Percentiles rank a stretch among this genome's conserved stretches.
Conservation (phyloP, 2,329 filamentous ascomycete species). For the Diplodia mutila region DNA sequence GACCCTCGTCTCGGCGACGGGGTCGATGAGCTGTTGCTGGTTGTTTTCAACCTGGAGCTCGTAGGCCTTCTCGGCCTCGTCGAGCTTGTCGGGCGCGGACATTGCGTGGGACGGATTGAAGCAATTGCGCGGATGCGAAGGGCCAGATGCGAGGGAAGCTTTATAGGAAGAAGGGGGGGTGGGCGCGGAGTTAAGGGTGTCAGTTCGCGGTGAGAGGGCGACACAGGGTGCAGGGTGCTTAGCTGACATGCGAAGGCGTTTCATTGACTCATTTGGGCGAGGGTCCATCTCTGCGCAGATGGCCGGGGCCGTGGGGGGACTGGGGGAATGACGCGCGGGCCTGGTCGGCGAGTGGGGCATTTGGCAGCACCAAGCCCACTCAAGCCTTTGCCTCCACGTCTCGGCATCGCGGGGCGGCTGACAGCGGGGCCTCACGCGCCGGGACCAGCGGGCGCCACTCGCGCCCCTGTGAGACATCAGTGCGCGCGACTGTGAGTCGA, state of each 20-base stretch:
- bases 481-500: not conserved
- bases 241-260: too few relatives aligned
- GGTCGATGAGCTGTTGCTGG: constrained; percentile 21
- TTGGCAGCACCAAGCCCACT: not conserved
- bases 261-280: too few relatives aligned
- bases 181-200: not conserved
- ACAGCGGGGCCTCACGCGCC: not conserved
- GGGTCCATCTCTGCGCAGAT: not conserved
- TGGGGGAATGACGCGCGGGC: not conserved
- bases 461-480: not conserved
- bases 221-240: not conserved
- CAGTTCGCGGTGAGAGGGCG: not conserved
- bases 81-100: constrained; percentile 10
- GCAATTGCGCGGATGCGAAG: too few relatives aligned
- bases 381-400: constrained; percentile 17
- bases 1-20: constrained; percentile 32
- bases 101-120: not conserved
- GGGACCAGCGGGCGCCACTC: not conserved
- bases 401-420: constrained; percentile 18
- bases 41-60: constrained; percentile 13
- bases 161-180: not conserved
- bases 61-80: constrained; percentile 21
- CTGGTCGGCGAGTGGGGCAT: not conserved
- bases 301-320: not conserved
- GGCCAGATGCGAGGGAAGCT: too few relatives aligned